Evolutionary conservation across 176 grass and related monocot genomes (phyloP).

Genomic region (Eragrostis nindensis): DNA sequence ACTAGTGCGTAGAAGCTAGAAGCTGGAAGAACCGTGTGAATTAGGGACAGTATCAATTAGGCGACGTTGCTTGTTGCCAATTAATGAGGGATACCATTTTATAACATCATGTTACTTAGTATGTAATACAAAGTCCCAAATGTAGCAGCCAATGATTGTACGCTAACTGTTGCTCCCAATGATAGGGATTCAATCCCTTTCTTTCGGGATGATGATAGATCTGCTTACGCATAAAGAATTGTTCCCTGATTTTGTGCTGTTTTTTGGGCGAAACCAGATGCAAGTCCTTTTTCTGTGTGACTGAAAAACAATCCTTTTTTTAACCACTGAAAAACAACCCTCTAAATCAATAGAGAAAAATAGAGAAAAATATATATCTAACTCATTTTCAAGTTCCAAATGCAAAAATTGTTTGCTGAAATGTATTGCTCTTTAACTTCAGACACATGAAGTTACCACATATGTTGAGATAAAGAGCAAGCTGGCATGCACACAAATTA

Average conservation of each 20-base stretch:
- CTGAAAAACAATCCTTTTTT: not conserved
- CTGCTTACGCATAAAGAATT: not conserved
- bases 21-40: slow-evolving; percentile 31
- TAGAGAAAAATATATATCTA: too few species aligned
- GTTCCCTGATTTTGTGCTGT: not conserved
- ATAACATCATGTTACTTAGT: not conserved
- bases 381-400: not conserved
- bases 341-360: too few species aligned
- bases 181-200: not conserved
- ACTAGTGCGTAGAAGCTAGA: not conserved
- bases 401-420: not conserved
- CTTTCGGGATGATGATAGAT: slow-evolving; percentile 11
- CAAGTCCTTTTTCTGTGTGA: not conserved
- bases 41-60: not conserved
- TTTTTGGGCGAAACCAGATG: not conserved
- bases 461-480: not conserved
- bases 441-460: too few species aligned
- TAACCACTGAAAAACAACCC: too few species aligned
- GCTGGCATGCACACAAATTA: not conserved
- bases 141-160: slow-evolving; percentile 6
- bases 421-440: not conserved
- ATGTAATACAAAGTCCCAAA: not conserved
- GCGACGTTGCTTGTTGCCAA: slow-evolving; percentile 7
- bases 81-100: slow-evolving; percentile 11
- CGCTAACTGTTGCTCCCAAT: not conserved